Conservation (phyloP, 768 basidiomycete species). For the Lentinula sp. region DNA sequence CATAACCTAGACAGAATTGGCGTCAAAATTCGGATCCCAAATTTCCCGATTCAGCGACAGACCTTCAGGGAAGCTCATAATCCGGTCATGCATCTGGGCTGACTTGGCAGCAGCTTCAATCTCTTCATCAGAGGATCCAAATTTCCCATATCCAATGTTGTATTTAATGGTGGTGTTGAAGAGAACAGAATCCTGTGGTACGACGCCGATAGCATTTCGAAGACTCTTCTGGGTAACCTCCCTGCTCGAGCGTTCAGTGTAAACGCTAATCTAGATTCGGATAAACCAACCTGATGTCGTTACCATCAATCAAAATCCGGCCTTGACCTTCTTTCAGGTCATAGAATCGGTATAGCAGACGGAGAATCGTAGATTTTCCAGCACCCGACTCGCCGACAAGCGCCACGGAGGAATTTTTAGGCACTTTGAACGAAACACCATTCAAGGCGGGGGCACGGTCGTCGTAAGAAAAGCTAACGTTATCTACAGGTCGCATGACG, state of each 20-base stretch:
- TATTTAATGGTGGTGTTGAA: constrained; percentile 69
- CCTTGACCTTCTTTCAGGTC: constrained; percentile 78
- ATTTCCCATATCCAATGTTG: constrained; percentile 82
- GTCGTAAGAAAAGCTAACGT: constrained; percentile 86
- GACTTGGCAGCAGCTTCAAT: constrained; percentile 74
- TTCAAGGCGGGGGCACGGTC: constrained; percentile 62
- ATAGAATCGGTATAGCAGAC: constrained; percentile 91
- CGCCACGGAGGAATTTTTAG: constrained; percentile 82
- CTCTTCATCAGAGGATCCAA: constrained; percentile 63
- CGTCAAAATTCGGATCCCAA: neutral
- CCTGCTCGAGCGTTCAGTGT: constrained; percentile 22
- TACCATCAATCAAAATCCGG: constrained; percentile 76
- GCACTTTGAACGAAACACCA: constrained; percentile 82
- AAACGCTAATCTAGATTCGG: neutral
- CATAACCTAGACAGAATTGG: constrained; percentile 40
- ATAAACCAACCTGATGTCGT: constrained; percentile 56
- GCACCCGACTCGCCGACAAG: constrained; percentile 82
- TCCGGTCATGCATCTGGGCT: constrained; percentile 85
- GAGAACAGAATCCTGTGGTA: constrained; percentile 79
- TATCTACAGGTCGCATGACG: constrained; percentile 36
- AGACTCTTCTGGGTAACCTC: constrained; percentile 80
- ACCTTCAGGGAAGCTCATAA: constrained; percentile 77
- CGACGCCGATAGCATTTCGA: constrained; percentile 79
- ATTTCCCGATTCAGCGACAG: neutral
- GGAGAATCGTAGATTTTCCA: constrained; percentile 79